Evolutionary conservation across 805 yeast genomes (phyloP), one percentile per base, ranked within the genome.

Genomic region (Candida ortonii): DNA sequence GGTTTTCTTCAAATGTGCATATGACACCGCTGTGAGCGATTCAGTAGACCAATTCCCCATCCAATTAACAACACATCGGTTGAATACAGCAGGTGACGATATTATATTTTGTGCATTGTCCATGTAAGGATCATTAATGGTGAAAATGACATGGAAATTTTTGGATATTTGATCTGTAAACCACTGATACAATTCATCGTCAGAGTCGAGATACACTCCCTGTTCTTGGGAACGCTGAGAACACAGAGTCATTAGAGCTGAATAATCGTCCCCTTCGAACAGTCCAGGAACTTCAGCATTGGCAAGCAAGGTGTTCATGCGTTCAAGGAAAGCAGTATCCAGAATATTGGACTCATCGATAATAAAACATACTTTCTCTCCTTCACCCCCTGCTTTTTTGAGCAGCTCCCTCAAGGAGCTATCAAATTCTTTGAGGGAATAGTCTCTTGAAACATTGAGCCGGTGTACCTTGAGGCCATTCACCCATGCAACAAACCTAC

Each of bases 251-350:
- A 84, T 62, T 36, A 89, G 60, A 2, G 65, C 39, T 0, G 61
- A 61, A 32, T 65, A 70, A 7, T 84, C 89, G 7, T 85, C 94
- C 0, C 79, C 88, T 36, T 76, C 84, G 55, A 86, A 90, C 10
- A 90, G 62, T 4, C 95, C 96, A 1, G 96, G 96, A 23, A 88
- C 71, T 50, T 90, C 97, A 0, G 95, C 84, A 57, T 90, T 90
- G 0, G 97, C 96, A 23, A 90, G 67, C n/a, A 90, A 62, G 0
- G 95, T 85, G 49, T 90, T 90, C 93, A 90, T 87, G 41, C 95
- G 65, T 57, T 90, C 97, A 19, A 90, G 59, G 51, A 89, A 90
- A 0, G 93, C 67, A 0, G 94, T 68, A 21, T 85, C 89, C 25
- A 79, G 47, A 32, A 88, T 75, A 18, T 80, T 76, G 0, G 94